Conservation (phyloP, 352 stramenopile genomes). For the Pilasporangium apinafurcum region DNA sequence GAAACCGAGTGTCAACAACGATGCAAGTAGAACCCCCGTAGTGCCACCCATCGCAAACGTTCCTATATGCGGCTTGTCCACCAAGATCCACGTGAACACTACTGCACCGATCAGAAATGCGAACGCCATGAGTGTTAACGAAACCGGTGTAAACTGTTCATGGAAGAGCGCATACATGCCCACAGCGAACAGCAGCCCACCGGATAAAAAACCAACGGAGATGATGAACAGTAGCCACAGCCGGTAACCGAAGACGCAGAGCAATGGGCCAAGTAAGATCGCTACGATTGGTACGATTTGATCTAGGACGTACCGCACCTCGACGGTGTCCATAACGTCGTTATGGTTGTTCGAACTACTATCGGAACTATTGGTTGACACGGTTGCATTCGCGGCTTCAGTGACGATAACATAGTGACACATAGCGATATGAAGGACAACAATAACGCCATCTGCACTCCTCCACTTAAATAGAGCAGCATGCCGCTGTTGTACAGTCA, state of each 20-base stretch:
- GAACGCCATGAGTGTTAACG: conserved; percentile 7
- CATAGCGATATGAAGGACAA: no score
- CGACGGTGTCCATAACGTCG: not conserved
- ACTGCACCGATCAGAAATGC: conserved; percentile 14
- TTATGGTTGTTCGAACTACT: not conserved
- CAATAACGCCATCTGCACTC: no score
- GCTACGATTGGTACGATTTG: conserved; percentile 4
- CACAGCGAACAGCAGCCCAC: conserved; percentile 7
- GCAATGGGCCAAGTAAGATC: conserved; percentile 12
- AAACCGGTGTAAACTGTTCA: conserved; percentile 4
- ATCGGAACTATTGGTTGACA: no score
- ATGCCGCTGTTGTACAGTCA: no score
- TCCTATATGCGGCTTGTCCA: not conserved
- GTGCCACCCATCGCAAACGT: conserved; percentile 9
- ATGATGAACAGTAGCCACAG: conserved; percentile 10
- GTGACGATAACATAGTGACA: conserved; percentile 2
- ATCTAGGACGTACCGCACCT: conserved; percentile 1
- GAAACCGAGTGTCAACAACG: conserved; percentile 1
- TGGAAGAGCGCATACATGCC: conserved; percentile 1
- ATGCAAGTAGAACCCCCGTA: conserved; percentile 12
- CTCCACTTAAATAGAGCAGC: no score
- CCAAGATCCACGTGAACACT: conserved; percentile 9
- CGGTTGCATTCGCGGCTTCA: no score
- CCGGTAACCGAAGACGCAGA: conserved; percentile 21
- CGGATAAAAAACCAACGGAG: conserved; percentile 8